Conservation (phyloP, 208 protist genomes). For the Acanthamoeba culbertsoni region DNA sequence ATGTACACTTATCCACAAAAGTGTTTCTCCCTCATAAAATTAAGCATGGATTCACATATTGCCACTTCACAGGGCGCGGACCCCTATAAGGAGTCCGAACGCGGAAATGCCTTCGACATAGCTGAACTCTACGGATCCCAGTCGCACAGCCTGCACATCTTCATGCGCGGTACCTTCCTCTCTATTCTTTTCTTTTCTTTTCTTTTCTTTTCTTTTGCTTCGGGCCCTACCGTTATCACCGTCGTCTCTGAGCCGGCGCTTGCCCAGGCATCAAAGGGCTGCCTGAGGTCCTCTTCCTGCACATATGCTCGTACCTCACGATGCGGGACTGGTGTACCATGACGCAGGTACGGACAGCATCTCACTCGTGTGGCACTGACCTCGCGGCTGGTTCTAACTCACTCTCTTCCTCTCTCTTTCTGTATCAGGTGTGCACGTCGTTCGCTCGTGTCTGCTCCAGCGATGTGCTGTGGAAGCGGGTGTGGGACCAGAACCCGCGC, state of each 20-base stretch:
- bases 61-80: not conserved
- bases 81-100: not conserved
- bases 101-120: not conserved
- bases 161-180: not conserved
- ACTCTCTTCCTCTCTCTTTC: too few relatives aligned
- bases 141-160: not conserved
- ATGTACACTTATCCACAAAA: too few relatives aligned
- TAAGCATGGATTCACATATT: too few relatives aligned
- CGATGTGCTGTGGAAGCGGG: constrained; percentile 8
- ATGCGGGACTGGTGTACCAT: constrained; percentile 3
- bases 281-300: not conserved
- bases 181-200: not conserved
- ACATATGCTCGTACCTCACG: constrained; percentile 3
- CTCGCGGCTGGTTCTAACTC: too few relatives aligned
- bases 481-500: constrained; percentile 21
- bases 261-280: constrained; percentile 14
- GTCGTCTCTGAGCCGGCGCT: not conserved
- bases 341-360: not conserved
- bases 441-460: not conserved
- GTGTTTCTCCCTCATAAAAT: not conserved
- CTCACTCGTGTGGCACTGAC: too few relatives aligned
- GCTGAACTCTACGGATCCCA: not conserved
- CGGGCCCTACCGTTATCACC: too few relatives aligned
- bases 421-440: not conserved
- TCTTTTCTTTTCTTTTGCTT: too few relatives aligned